Percentiles rank a stretch among this genome's conserved stretches.
phyloP scores from a whole-genome alignment of 2,329 filamentous ascomycete genomes.

The Pezicula neosporulosa region DNA sequence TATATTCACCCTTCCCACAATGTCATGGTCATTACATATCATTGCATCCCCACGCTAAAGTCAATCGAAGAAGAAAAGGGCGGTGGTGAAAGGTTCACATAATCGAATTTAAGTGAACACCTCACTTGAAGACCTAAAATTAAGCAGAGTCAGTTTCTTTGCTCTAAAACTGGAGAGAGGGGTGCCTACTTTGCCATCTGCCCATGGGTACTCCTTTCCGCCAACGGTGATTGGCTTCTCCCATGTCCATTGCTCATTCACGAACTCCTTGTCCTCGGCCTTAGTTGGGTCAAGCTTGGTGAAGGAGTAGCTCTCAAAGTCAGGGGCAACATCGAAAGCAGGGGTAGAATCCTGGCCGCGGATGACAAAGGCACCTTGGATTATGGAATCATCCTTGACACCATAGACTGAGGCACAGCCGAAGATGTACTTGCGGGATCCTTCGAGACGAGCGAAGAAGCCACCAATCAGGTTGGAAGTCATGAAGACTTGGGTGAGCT shows the following conservation, averaged over 20 bases:
- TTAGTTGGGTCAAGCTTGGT: slow-evolving; percentile 91
- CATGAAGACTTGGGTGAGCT: slow-evolving; percentile 98
- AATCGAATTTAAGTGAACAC: background rate
- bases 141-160: background rate
- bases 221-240: slow-evolving; percentile 76
- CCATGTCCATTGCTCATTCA: slow-evolving; percentile 89
- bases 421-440: slow-evolving; percentile 96
- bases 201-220: slow-evolving; percentile 86
- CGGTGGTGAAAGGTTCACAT: too few species aligned
- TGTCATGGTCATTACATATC: slow-evolving; percentile 18
- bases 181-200: slow-evolving; percentile 76
- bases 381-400: slow-evolving; percentile 80
- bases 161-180: too few species aligned
- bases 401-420: slow-evolving; percentile 88
- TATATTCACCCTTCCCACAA: background rate
- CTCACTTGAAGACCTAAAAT: background rate
- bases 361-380: slow-evolving; percentile 91
- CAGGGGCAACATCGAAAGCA: slow-evolving; percentile 95
- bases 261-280: slow-evolving; percentile 77
- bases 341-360: slow-evolving; percentile 83
- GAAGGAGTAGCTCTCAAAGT: slow-evolving; percentile 96
- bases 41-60: slow-evolving; percentile 16
- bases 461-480: slow-evolving; percentile 97
- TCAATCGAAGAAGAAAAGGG: slow-evolving; percentile 9
- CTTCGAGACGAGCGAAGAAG: slow-evolving; percentile 97